Evolutionary conservation across 306 rosid genomes (phyloP).

Genomic region (Astragalus membranaceus): DNA sequence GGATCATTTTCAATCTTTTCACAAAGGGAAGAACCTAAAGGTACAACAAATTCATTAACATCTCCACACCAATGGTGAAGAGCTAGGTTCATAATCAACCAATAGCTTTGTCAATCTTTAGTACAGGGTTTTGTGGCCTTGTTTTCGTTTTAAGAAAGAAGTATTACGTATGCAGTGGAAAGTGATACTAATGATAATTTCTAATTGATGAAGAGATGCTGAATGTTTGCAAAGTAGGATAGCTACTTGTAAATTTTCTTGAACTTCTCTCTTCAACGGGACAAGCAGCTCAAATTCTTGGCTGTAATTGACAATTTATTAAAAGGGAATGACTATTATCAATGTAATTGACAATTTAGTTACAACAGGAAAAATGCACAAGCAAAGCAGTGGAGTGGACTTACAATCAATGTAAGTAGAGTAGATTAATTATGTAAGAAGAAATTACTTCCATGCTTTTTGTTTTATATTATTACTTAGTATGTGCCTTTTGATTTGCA

Average conservation of each 20-base stretch:
- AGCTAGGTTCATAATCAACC: slow-evolving; percentile 3
- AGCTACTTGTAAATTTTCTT: background rate
- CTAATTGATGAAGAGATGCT: background rate
- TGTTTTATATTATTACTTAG: background rate
- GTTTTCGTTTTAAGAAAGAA: background rate
- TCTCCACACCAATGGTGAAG: background rate
- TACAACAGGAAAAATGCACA: slow-evolving; percentile 50
- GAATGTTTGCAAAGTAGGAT: background rate
- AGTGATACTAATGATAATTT: background rate
- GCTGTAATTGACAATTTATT: background rate
- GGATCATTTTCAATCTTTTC: slow-evolving; percentile 81
- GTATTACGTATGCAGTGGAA: background rate
- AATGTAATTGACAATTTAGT: slow-evolving; percentile 26
- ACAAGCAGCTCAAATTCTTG: background rate
- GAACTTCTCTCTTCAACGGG: background rate
- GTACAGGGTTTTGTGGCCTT: background rate
- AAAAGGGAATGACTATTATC: background rate
- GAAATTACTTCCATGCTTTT: background rate
- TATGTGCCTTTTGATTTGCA: slow-evolving; percentile 21
- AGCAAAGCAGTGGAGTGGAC: slow-evolving; percentile 71
- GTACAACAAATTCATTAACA: slow-evolving; percentile 25
- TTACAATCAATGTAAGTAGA: slow-evolving; percentile 52
- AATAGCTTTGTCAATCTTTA: slow-evolving; percentile 2
- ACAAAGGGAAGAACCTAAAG: slow-evolving; percentile 64
- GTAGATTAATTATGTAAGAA: background rate